Base-by-base conservation (phyloP, 2,329 filamentous ascomycete genomes). In the Paecilomyces variotii region DNA sequence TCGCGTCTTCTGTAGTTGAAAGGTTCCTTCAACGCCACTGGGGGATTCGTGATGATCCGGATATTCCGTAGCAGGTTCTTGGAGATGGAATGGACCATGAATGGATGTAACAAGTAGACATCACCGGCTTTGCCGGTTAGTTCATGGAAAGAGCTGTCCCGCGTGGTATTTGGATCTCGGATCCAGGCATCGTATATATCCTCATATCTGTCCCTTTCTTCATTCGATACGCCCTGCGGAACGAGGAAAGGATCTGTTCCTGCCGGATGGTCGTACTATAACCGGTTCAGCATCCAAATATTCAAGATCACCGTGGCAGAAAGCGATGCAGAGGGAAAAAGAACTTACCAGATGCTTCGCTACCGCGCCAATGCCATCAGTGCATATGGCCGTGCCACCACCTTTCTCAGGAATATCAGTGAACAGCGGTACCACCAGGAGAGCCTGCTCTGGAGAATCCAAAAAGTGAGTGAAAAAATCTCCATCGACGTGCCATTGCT, bases 401-500 rank as follows among this genome's bases (percentile, higher is more conserved):
- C 84, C 86, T 34, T 79, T 77, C 0, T 81, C 71, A 7, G 75
- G 72, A 56, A 89, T 83, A 66, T 89, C 85, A 0, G 79, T 84
- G 74, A 86, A 89, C 4, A 89, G 70, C 1, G 87, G 86, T 49
- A 87, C 88, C 11, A 89, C 84, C 0, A 89, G 77, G 12, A 89
- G 72, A 0, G 79, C 87, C 70, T 90, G 87, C 73, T 90, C 87
- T 0, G 83, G 83, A 24, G 82, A 86, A 68, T 89, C 87, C 35
- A 90, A 80, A 63, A 86, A 90, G 74, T 89, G 87, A 4, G 87
- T 79, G 68, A 89, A 89, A 70, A 88, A 89, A 64, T 89, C 86
- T 7, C 87, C 86, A 70, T 89, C 86, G 19, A 87, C 84, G 70
- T 89, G 87, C 86, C 87, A 89, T 25, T 77, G 77, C 6, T 76